Percentiles rank a stretch among this genome's conserved stretches.
phyloP scores from a whole-genome alignment of 2,329 filamentous ascomycete genomes.

The Bretziella fagacearum region DNA sequence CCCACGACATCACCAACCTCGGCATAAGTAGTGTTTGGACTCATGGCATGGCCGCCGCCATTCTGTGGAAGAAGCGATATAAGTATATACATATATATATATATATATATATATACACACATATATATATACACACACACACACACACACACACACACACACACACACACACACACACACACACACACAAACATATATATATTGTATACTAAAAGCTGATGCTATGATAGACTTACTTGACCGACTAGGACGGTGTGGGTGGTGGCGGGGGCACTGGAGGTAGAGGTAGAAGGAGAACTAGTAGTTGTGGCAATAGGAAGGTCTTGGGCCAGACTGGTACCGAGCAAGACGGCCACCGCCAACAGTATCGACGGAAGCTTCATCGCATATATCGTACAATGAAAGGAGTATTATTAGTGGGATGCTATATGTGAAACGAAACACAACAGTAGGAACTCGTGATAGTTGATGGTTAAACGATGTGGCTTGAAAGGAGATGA shows the following conservation, averaged over 20 bases:
- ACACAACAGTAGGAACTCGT: background rate
- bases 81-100: too few relatives aligned
- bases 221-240: constrained; percentile 10
- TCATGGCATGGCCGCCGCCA: constrained; percentile 21
- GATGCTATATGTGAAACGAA: too few relatives aligned
- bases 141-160: too few relatives aligned
- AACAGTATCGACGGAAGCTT: too few relatives aligned
- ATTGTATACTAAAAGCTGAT: too few relatives aligned
- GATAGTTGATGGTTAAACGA: background rate
- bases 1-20: constrained; percentile 31
- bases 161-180: too few relatives aligned
- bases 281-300: background rate
- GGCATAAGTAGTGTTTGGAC: constrained; percentile 20
- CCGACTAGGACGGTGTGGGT: constrained; percentile 16
- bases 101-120: too few relatives aligned
- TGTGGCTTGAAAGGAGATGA: background rate
- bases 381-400: too few relatives aligned
- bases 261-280: background rate
- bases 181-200: too few relatives aligned
- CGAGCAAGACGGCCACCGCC: background rate
- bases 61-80: constrained; percentile 15
- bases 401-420: too few relatives aligned
- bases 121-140: too few relatives aligned
- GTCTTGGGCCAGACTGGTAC: background rate
- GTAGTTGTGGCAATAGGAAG: background rate